Base-by-base conservation (phyloP, 2,329 filamentous ascomycete genomes). In the Nothophaeocryptopus gaeumannii region DNA sequence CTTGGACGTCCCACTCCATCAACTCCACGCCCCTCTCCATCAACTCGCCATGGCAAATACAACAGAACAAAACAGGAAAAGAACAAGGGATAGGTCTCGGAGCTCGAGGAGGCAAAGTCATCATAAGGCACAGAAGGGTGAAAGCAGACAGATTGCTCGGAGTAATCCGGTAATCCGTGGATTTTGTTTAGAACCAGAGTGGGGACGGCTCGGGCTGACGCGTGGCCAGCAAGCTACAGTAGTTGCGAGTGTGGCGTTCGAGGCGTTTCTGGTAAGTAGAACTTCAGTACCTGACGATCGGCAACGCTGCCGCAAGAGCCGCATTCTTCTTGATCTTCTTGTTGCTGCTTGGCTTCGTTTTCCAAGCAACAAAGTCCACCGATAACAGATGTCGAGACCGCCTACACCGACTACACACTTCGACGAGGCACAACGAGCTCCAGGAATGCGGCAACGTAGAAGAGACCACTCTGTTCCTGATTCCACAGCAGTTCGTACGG, bases 61-160 rank as follows among this genome's bases (percentile, higher is more conserved):
- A 32, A 49, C 44, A 14, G 44, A 51, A 53, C 53, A 55, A 26
- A 60, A 60, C 37, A 44, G 58, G 20, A 60, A 60, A 40, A 49
- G 58, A 30, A 51, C 39, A 2, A 47, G 58, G 30, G 53, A 60
- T 40, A 44, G 58, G 31, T 51, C 55, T 13, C 47, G 29, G 47
- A 48, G 49, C 5, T 31, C 53, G 14, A 35, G 47, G 20, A 50
- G 39, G 26, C 40, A 51, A 13, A 38, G 32, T 26, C 20, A 26
- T n/a, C n/a, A n/a, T 26, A 3, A 26, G 20, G n/a, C n/a, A n/a
- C n/a, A n/a, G n/a, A n/a, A n/a, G n/a, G n/a, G n/a, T n/a, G n/a
- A n/a, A n/a, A n/a, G n/a, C n/a, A n/a, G n/a, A n/a, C n/a, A n/a
- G n/a, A n/a, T n/a, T n/a, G n/a, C n/a, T n/a, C n/a, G n/a, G n/a